A percentile compares a stretch with the other conserved stretches of the same genome.
Evolutionary conservation across 306 rosid species (phyloP).

Genomic region (Ormosia semicastrata): DNA sequence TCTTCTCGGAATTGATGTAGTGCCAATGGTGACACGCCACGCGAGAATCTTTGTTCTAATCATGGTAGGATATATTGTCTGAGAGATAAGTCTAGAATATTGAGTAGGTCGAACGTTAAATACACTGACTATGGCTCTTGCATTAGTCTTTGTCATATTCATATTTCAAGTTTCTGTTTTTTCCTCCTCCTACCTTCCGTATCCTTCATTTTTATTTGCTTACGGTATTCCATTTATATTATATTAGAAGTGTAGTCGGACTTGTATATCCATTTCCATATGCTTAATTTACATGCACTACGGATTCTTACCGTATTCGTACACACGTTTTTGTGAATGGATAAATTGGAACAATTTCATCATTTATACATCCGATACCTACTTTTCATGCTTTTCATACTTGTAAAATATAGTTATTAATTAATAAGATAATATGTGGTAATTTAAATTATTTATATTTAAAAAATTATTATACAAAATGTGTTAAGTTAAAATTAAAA

Average conservation of each 20-base stretch:
- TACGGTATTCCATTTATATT: not conserved
- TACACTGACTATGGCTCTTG: conserved; percentile 1
- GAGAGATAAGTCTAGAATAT: conserved; percentile 44
- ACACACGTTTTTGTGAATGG: conserved; percentile 41
- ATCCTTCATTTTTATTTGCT: not conserved
- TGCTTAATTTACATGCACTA: conserved; percentile 9
- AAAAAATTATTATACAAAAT: too few relatives aligned
- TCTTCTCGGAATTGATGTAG: conserved; percentile 52
- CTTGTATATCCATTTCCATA: not conserved
- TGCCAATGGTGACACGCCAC: conserved; percentile 30
- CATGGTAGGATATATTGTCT: conserved; percentile 39
- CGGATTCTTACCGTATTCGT: conserved; percentile 42
- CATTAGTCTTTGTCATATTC: not conserved
- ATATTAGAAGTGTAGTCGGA: conserved; percentile 1
- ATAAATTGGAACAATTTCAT: not conserved
- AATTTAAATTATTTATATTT: too few relatives aligned
- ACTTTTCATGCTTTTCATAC: too few relatives aligned
- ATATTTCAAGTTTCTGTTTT: conserved; percentile 1
- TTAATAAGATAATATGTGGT: too few relatives aligned
- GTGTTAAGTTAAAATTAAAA: too few relatives aligned
- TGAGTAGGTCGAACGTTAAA: conserved; percentile 47
- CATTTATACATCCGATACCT: too few relatives aligned
- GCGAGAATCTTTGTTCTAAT: conserved; percentile 38
- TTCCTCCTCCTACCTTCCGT: not conserved
- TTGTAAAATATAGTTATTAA: too few relatives aligned